Evolutionary conservation across 2,329 filamentous ascomycete genomes (phyloP).

Genomic region (Diaporthe longicolla): DNA sequence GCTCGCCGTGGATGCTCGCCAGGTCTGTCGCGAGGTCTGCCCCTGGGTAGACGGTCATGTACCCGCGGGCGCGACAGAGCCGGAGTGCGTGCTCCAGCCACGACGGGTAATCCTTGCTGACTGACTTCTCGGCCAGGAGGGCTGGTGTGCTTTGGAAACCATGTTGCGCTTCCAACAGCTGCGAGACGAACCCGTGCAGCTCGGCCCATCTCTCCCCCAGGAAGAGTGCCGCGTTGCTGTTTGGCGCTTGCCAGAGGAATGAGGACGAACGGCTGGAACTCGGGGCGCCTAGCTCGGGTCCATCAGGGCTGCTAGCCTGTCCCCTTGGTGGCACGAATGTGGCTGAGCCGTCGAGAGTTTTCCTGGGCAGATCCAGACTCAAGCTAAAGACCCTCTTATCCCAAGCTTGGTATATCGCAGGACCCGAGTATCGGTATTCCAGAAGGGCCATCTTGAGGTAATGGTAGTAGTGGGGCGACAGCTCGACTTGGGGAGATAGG

Average conservation of each 20-base stretch:
- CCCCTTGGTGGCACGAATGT: constrained; percentile 62
- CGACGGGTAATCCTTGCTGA: constrained; percentile 78
- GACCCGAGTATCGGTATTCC: constrained; percentile 80
- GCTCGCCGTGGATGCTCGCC: constrained; percentile 82
- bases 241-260: constrained; percentile 89
- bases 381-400: constrained; percentile 78
- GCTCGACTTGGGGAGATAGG: constrained; percentile 83
- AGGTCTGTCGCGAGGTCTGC: constrained; percentile 67
- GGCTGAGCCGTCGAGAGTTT: constrained; percentile 72
- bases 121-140: constrained; percentile 66
- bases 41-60: constrained; percentile 84
- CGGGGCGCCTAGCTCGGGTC: background rate
- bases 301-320: constrained; percentile 33
- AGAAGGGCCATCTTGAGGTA: constrained; percentile 80
- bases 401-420: constrained; percentile 60
- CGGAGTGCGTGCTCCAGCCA: constrained; percentile 86
- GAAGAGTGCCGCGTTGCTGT: constrained; percentile 84
- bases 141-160: constrained; percentile 52
- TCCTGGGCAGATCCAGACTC: constrained; percentile 80
- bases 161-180: constrained; percentile 66
- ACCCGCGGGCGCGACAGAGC: constrained; percentile 82
- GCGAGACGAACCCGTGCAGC: constrained; percentile 83
- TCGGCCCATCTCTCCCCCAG: constrained; percentile 90
- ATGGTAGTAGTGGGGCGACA: constrained; percentile 86
- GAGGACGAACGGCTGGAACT: constrained; percentile 59